Evolutionary conservation across 116 monocot genomes (phyloP), one percentile per base, ranked within the genome.

Genomic region (Zostera marina): DNA sequence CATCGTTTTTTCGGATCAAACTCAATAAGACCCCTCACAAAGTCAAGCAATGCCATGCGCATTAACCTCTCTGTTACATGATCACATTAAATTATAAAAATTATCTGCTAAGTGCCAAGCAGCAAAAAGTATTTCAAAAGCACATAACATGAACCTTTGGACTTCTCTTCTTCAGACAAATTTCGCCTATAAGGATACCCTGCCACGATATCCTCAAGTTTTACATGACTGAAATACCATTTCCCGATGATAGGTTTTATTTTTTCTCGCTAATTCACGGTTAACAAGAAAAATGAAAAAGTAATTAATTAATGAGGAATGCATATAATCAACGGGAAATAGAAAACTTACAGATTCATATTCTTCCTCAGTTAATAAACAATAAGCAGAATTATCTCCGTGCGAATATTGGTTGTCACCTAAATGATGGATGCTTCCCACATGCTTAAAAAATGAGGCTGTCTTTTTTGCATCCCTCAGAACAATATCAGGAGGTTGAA

Each of bases 1-100:
- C 99, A 99, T 41, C 99, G 67, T 66, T 91, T 99, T 62, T 52
- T 66, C 58, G 99, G 99, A 81, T 99, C 91, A 74, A 99, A 81
- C 70, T 90, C 83, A 62, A 99, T 59, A 63, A 99, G 84, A 21
- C 99, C 99, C 66, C 72, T 86, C 63, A 99, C 66, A 65, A 99
- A 91, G 76, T 99, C 99, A 68, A 91, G 64, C 63, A 99, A 63
- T 15, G 91, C 87, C 63, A 80, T 77, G 42, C 99, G 83, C 10
- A 51, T 68, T 44, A 56, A 42, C 10, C 40, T 79, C 78, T 79
- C 91, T 84, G 81, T 54, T 66, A 59, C 16, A 67, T 68, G 53
- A 62, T 76, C 45, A 60, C 42, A 63, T n/a, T 1, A 41, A 42
- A 61, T 54, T 32, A 43, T 16, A 61, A 46, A 32, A 44, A n/a